Conservation (phyloP, 2,329 filamentous ascomycete genomes). For the Cladosporium phlei region DNA sequence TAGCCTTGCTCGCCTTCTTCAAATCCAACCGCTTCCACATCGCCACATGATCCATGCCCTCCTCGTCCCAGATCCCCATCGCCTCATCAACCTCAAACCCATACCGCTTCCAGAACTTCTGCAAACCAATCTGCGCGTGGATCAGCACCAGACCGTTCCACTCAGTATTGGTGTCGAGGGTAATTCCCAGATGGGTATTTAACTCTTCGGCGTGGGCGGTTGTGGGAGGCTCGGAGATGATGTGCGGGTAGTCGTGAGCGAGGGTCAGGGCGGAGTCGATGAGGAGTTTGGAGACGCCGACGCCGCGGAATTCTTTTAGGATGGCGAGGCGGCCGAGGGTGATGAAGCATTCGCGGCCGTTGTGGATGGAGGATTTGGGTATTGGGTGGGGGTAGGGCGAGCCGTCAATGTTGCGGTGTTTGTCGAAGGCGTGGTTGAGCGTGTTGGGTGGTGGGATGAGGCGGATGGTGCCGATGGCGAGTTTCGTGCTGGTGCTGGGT, state of each 20-base stretch:
- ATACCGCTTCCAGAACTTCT: slow-evolving; percentile 62
- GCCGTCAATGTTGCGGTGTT: slow-evolving; percentile 12
- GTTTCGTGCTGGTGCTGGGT: slow-evolving; percentile 35
- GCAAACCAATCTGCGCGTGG: slow-evolving; percentile 69
- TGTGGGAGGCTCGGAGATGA: slow-evolving; percentile 35
- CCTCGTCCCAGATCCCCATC: slow-evolving; percentile 76
- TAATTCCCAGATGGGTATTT: slow-evolving; percentile 24
- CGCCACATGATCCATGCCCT: slow-evolving; percentile 77
- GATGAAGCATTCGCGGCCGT: slow-evolving; percentile 68
- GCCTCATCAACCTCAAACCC: slow-evolving; percentile 70
- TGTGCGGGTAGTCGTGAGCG: slow-evolving; percentile 55
- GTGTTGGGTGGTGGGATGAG: slow-evolving; percentile 74
- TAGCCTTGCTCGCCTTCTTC: slow-evolving; percentile 7
- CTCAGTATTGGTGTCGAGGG: slow-evolving; percentile 32
- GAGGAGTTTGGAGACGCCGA: slow-evolving; percentile 60
- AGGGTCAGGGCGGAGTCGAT: slow-evolving; percentile 65
- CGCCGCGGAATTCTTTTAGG: slow-evolving; percentile 39
- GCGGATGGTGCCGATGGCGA: slow-evolving; percentile 70
- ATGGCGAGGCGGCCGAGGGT: slow-evolving; percentile 78
- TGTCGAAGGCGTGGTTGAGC: slow-evolving; percentile 4
- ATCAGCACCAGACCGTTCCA: slow-evolving; percentile 75
- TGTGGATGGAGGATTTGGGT: slow-evolving; percentile 46
- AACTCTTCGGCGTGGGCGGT: slow-evolving; percentile 30
- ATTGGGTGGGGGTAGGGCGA: slow-evolving; percentile 20
- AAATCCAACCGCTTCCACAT: slow-evolving; percentile 61